These are phyloP conservation scores for Arthrobotrys musiformis DNA, from an alignment of 2,329 filamentous ascomycete genomes.

Conservation along the genomic window DNA sequence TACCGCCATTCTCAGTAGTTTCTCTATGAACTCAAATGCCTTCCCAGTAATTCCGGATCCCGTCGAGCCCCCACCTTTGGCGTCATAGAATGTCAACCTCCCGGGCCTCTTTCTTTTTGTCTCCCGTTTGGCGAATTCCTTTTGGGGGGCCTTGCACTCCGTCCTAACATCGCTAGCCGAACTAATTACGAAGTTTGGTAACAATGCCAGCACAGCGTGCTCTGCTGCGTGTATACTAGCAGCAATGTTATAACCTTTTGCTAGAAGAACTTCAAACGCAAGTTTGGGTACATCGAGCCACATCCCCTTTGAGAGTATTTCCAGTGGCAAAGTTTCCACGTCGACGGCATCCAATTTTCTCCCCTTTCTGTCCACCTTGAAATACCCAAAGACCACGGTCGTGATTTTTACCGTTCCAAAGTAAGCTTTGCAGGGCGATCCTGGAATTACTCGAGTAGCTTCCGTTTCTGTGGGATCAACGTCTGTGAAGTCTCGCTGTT, in stretches of 20 bases:
- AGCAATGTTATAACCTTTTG: slow-evolving; percentile 79
- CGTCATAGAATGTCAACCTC: slow-evolving; percentile 91
- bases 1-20: slow-evolving; percentile 69
- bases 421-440: slow-evolving; percentile 70
- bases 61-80: slow-evolving; percentile 75
- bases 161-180: slow-evolving; percentile 92
- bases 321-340: slow-evolving; percentile 91
- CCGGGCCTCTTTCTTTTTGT: slow-evolving; percentile 83
- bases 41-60: slow-evolving; percentile 90
- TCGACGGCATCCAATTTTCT: slow-evolving; percentile 86
- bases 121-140: slow-evolving; percentile 81
- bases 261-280: slow-evolving; percentile 81
- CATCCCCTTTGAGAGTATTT: slow-evolving; percentile 86
- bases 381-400: slow-evolving; percentile 93
- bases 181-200: slow-evolving; percentile 90
- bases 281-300: slow-evolving; percentile 89
- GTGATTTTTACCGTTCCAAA: slow-evolving; percentile 87
- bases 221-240: slow-evolving; percentile 94
- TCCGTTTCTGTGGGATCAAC: slow-evolving; percentile 94
- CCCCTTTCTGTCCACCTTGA: slow-evolving; percentile 89
- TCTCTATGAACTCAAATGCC: slow-evolving; percentile 90
- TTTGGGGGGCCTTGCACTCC: slow-evolving; percentile 88
- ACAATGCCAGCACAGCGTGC: slow-evolving; percentile 83
- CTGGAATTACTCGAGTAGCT: slow-evolving; percentile 77
- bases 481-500: slow-evolving; percentile 91